Conservation (phyloP, 768 basidiomycete species). For the Lactarius evosmus region DNA sequence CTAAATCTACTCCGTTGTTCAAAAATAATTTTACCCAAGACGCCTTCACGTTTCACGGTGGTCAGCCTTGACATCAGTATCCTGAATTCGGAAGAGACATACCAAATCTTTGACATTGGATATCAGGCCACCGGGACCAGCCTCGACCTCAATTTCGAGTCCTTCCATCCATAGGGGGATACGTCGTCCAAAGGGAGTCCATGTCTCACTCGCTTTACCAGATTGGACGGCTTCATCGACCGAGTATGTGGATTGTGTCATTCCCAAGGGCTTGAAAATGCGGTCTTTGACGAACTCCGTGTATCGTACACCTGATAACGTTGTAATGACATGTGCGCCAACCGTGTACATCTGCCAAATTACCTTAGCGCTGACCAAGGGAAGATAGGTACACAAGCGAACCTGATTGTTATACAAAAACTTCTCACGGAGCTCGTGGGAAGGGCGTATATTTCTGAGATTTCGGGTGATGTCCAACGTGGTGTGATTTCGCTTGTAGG, state of each 20-base stretch:
- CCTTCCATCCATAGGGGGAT: constrained; percentile 36
- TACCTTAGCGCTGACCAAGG: too few relatives aligned
- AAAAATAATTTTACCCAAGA: too few relatives aligned
- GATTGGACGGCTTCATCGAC: constrained; percentile 33
- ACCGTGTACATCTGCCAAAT: constrained; percentile 40
- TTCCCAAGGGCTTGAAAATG: constrained; percentile 40
- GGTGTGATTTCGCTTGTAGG: constrained; percentile 13
- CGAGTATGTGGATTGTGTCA: constrained; percentile 41
- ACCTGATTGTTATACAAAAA: constrained; percentile 40
- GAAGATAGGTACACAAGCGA: constrained; percentile 24
- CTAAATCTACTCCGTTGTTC: constrained; percentile 36
- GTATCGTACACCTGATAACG: constrained; percentile 36
- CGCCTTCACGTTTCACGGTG: constrained; percentile 33
- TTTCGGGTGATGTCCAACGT: constrained; percentile 23
- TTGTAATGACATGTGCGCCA: constrained; percentile 36
- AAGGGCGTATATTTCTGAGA: constrained; percentile 34
- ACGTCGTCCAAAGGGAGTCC: constrained; percentile 33
- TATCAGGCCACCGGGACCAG: constrained; percentile 44
- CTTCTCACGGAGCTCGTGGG: constrained; percentile 38
- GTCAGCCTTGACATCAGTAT: not conserved
- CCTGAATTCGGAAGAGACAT: constrained; percentile 15
- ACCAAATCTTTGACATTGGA: constrained; percentile 45
- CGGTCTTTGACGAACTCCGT: constrained; percentile 41
- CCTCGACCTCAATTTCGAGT: constrained; percentile 29
- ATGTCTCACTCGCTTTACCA: too few relatives aligned